phyloP scores from a whole-genome alignment of 345 rosid genomes.

The Eucalyptus coolabah region DNA sequence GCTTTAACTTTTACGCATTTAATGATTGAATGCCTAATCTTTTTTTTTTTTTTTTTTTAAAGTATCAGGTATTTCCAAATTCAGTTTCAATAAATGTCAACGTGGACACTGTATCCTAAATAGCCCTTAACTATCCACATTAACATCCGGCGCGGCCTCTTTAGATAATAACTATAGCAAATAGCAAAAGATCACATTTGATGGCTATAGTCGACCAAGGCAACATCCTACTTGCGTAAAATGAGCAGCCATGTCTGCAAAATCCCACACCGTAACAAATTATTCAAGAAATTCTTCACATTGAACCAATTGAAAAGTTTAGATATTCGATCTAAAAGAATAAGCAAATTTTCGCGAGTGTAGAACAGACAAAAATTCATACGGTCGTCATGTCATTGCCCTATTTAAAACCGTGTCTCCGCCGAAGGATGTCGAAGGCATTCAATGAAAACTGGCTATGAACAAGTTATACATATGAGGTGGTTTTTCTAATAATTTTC shows the following conservation, averaged over 20 bases:
- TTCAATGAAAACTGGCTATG: background rate
- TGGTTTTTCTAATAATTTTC: background rate
- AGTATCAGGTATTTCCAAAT: background rate
- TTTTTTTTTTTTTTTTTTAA: background rate
- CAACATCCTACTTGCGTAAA: no score
- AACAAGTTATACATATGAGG: background rate
- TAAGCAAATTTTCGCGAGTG: background rate
- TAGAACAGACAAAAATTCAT: background rate
- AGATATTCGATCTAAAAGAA: background rate
- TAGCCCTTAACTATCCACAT: background rate
- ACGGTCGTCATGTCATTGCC: background rate
- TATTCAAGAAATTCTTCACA: background rate
- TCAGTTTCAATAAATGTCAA: background rate
- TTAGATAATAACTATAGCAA: no score
- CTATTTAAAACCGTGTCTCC: background rate
- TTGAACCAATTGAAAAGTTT: background rate
- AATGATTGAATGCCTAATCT: background rate
- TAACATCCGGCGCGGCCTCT: background rate
- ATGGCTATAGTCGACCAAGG: background rate
- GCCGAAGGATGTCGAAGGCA: background rate
- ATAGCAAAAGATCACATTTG: no score
- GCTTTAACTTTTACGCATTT: background rate
- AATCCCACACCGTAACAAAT: background rate
- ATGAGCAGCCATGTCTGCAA: background rate
- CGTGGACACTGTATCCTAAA: background rate